Base-by-base conservation (phyloP, 1,139 yeast species). In the Debaryomyces sp. region DNA sequence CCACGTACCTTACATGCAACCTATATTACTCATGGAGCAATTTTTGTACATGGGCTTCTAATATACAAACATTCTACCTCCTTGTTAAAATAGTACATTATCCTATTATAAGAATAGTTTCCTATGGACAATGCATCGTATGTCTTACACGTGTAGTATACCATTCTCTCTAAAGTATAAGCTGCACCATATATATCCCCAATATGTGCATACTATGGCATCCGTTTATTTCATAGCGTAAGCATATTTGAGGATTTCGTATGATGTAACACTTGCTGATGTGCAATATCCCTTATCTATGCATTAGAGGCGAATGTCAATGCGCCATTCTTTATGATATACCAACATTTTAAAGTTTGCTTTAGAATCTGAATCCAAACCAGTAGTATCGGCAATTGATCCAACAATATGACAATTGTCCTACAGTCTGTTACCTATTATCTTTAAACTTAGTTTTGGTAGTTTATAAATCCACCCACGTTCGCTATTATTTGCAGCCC, bases 401-500 rank as follows among this genome's bases (percentile, higher is more conserved):
- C 9, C 15, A 21, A 9, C 21, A 34, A 34, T 34, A n/a, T 21
- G 26, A 7, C 24, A 18, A 18, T 27, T 27, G 27, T 10, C 10
- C 27, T 9, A 24, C 27, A 9, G 13, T 27, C 6, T 27, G 13
- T 27, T 27, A 3, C 27, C 4, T 3, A 24, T 24, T 24, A 24
- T 24, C 9, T 24, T 24, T 24, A 17, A 10, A 13, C 7, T 34
- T 5, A 15, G 38, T 15, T 17, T 18, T 18, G n/a, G 18, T 30
- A 21, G 18, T 30, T 30, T 30, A 23, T 5, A 37, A 26, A 37
- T 10, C 40, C 15, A 40, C 15, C 24, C 43, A 40, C 43, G 43
- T 40, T 40, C 36, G 42, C 35, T 30, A 13, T 26, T 12, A 40
- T 26, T 18, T 40, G 34, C 34, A 40, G 26, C 43, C 34, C 43